Percentiles rank a stretch among this genome's conserved stretches.
These are phyloP conservation scores for Globisporangium emineosum DNA, from an alignment of 352 stramenopile genomes.

Conservation along the genomic window DNA sequence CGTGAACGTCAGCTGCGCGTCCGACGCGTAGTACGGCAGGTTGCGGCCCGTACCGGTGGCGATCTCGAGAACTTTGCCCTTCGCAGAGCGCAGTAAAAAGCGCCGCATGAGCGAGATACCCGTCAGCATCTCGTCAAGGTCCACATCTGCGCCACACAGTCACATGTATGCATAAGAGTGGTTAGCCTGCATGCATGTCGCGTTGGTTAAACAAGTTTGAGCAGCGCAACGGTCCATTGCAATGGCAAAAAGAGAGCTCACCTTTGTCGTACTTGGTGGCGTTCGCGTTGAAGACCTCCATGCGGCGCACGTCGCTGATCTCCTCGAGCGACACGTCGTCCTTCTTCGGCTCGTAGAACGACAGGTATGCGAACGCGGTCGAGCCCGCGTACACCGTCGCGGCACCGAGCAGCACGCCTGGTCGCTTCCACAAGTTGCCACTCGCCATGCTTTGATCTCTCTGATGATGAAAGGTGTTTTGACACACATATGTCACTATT, in stretches of 20 bases:
- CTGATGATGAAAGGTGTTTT: no score
- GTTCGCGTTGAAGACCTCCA: conserved; percentile 70
- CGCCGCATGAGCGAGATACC: conserved; percentile 80
- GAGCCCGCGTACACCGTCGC: conserved; percentile 56
- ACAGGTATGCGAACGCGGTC: conserved; percentile 59
- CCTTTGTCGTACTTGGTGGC: conserved; percentile 69
- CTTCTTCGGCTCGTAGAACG: conserved; percentile 67
- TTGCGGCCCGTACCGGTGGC: conserved; percentile 94
- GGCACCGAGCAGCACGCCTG: conserved; percentile 51
- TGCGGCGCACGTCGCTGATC: conserved; percentile 49
- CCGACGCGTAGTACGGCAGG: conserved; percentile 82
- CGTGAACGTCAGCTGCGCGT: conserved; percentile 51
- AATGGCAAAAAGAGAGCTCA: conserved; percentile 10
- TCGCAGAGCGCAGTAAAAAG: conserved; percentile 67
- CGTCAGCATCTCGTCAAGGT: conserved; percentile 74
- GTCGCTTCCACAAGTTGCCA: conserved; percentile 35
- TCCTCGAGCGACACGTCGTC: conserved; percentile 15
- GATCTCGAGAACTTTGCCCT: conserved; percentile 90
- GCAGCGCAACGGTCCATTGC: no score
- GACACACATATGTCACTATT: background rate
- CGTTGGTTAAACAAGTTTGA: no score
- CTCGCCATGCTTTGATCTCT: no score
- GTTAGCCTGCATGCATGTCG: background rate
- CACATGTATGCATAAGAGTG: background rate
- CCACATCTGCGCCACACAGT: conserved; percentile 41